These are phyloP conservation scores for Brassica hybrid DNA, from an alignment of 441 rosid species.

Conservation along the genomic window DNA sequence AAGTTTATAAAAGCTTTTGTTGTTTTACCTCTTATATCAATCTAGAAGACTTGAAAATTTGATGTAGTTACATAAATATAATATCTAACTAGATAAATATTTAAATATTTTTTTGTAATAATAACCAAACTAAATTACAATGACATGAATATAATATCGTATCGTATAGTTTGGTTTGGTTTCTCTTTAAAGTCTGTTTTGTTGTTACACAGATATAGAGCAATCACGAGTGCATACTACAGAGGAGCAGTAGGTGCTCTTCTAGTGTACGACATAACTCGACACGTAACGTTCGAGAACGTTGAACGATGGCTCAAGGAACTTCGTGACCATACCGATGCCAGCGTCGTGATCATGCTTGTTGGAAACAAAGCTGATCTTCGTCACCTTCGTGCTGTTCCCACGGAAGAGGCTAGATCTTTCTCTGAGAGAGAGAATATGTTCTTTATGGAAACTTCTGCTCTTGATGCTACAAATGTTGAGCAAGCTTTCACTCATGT, in stretches of 20 bases:
- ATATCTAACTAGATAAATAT: not conserved
- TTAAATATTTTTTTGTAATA: not conserved
- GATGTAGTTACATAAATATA: not conserved
- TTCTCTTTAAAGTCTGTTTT: not conserved
- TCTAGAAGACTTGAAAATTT: not conserved
- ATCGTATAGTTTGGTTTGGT: not conserved
- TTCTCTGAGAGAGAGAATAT: slow-evolving; percentile 65
- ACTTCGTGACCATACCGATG: slow-evolving; percentile 71
- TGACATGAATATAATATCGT: not conserved
- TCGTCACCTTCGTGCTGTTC: slow-evolving; percentile 67
- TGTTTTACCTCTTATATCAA: not conserved
- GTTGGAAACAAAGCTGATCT: slow-evolving; percentile 78
- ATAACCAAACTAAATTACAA: not conserved
- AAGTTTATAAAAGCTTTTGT: not conserved
- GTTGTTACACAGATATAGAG: slow-evolving; percentile 54
- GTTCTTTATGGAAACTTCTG: slow-evolving; percentile 75
- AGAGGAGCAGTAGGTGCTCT: slow-evolving; percentile 75
- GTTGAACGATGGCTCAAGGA: slow-evolving; percentile 75
- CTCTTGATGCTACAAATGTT: slow-evolving; percentile 69
- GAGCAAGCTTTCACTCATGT: slow-evolving; percentile 69
- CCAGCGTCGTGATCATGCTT: slow-evolving; percentile 74
- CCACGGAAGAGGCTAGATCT: slow-evolving; percentile 57
- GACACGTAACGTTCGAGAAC: slow-evolving; percentile 70
- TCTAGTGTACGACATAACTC: slow-evolving; percentile 67
- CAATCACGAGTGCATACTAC: slow-evolving; percentile 74